A percentile compares a stretch with the other conserved stretches of the same genome.
These are phyloP conservation scores for Posidonia oceanica DNA, from an alignment of 116 monocot species.

Conservation along the genomic window DNA sequence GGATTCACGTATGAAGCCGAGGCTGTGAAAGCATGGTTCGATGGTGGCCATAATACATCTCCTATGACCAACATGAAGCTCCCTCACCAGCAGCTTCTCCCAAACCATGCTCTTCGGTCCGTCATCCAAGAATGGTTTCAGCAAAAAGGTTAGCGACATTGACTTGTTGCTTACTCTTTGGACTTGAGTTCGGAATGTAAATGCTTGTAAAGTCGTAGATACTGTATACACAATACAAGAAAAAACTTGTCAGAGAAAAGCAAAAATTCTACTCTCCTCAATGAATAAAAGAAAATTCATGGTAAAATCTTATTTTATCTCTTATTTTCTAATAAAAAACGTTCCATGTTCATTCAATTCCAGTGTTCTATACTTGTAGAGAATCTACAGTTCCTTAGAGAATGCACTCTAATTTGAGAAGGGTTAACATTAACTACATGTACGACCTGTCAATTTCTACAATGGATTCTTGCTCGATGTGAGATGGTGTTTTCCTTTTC, in stretches of 20 bases:
- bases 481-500: too few relatives aligned
- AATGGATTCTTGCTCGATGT: too few relatives aligned
- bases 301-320: too few relatives aligned
- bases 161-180: not conserved
- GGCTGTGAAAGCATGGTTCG: conserved; percentile 47
- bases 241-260: not conserved
- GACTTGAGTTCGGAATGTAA: not conserved
- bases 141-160: conserved; percentile 7
- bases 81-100: conserved; percentile 22
- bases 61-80: conserved; percentile 66
- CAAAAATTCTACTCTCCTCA: not conserved
- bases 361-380: too few relatives aligned
- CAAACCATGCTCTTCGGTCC: conserved; percentile 51
- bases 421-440: too few relatives aligned
- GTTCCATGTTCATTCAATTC: too few relatives aligned
- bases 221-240: too few relatives aligned
- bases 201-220: not conserved
- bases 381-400: too few relatives aligned
- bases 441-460: too few relatives aligned
- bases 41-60: conserved; percentile 42
- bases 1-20: conserved; percentile 49
- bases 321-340: too few relatives aligned
- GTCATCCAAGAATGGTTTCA: conserved; percentile 48
- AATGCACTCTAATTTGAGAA: too few relatives aligned
- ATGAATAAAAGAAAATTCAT: too few relatives aligned